Conservation (phyloP, 768 basidiomycete genomes). For the Hygrocybe punicea region DNA sequence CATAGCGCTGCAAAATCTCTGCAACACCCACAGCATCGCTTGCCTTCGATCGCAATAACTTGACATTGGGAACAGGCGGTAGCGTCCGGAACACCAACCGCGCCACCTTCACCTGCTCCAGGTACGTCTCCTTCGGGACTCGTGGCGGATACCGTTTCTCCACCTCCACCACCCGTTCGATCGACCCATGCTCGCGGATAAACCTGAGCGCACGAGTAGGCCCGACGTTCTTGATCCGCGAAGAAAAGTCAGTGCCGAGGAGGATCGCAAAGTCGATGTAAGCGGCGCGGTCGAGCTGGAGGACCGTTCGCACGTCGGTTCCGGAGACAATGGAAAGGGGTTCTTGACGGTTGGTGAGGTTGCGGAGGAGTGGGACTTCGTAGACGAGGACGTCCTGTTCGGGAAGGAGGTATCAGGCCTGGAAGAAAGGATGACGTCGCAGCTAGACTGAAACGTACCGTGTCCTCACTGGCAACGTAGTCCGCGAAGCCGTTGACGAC, state of each 20-base stretch:
- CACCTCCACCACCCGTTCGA: constrained; percentile 62
- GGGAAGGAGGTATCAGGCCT: no score
- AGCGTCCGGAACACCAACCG: constrained; percentile 62
- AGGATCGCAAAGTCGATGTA: constrained; percentile 85
- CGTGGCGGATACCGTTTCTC: constrained; percentile 52
- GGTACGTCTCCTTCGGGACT: constrained; percentile 48
- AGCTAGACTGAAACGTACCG: constrained; percentile 44
- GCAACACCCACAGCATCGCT: constrained; percentile 43
- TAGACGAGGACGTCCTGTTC: constrained; percentile 76
- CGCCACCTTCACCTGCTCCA: constrained; percentile 61
- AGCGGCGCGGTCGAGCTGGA: constrained; percentile 52
- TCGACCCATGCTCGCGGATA: constrained; percentile 65
- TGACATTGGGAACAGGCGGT: constrained; percentile 55
- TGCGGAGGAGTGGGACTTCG: constrained; percentile 77
- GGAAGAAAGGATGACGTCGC: no score
- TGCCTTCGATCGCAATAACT: constrained; percentile 32
- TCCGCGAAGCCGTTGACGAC: constrained; percentile 75
- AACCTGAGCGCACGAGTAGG: constrained; percentile 73
- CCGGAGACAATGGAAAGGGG: constrained; percentile 68
- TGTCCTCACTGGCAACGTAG: constrained; percentile 89
- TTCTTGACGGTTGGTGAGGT: constrained; percentile 56
- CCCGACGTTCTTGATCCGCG: constrained; percentile 79
- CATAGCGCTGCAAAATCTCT: constrained; percentile 48
- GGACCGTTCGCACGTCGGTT: constrained; percentile 51
- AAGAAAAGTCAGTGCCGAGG: constrained; percentile 87